phyloP scores from a whole-genome alignment of 176 grass and related monocot genomes.

The Zea mays region Zm-B73-REFERENCE-NAM-5.0 NC_050105.1:11675501-11676000 shows the following conservation, averaged over 20 bases:
- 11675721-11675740: neutral
- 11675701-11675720: constrained; percentile 27
- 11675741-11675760: neutral
- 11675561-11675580: constrained; percentile 56
- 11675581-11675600: constrained; percentile 95
- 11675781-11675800: constrained; percentile 94
- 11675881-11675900: constrained; percentile 18
- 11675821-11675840: constrained; percentile 77
- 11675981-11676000: constrained; percentile 98
- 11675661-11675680: constrained; percentile 96
- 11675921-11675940: constrained; percentile 21
- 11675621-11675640: constrained; percentile 89
- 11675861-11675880: constrained; percentile 82
- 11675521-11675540: constrained; percentile 26
- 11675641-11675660: constrained; percentile 98
- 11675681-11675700: constrained; percentile 23
- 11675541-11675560: constrained; percentile 33
- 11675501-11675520: constrained; percentile 43
- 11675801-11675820: constrained; percentile 88
- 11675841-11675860: constrained; percentile 79
- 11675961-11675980: constrained; percentile 97
- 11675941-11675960: constrained; percentile 62
- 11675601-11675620: constrained; percentile 91
- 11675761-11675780: constrained; percentile 1
- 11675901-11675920: constrained; percentile 2